phyloP scores from a whole-genome alignment of 768 basidiomycete species.

The Mycena leptocephala region DNA sequence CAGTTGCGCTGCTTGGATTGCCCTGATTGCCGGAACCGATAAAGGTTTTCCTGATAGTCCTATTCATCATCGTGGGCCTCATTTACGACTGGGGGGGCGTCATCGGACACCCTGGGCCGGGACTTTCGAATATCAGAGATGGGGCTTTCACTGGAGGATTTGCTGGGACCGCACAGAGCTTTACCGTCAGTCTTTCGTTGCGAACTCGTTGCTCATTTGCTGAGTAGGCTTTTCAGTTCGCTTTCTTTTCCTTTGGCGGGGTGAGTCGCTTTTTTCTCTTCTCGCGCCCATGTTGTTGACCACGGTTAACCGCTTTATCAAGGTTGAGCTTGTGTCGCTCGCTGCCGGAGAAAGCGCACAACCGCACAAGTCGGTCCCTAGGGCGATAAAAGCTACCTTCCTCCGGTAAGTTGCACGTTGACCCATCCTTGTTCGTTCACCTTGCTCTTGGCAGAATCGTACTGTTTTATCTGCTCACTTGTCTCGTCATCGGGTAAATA shows the following conservation, averaged over 20 bases:
- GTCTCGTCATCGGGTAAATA: constrained; percentile 70
- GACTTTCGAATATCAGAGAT: constrained; percentile 44
- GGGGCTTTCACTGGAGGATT: constrained; percentile 6
- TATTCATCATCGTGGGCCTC: constrained; percentile 77
- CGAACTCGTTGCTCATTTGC: too few species aligned
- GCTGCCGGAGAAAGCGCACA: constrained; percentile 80
- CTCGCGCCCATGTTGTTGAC: too few species aligned
- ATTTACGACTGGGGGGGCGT: constrained; percentile 76
- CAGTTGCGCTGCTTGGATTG: too few species aligned
- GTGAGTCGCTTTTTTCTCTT: constrained; percentile 33
- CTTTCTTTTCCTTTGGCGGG: constrained; percentile 80
- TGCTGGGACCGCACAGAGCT: constrained; percentile 36
- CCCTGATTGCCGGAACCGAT: background rate
- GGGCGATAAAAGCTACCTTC: constrained; percentile 80
- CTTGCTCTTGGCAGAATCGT: constrained; percentile 56
- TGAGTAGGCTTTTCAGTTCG: constrained; percentile 74
- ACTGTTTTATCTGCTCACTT: constrained; percentile 77
- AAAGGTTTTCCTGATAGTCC: constrained; percentile 63
- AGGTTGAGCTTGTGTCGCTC: constrained; percentile 76
- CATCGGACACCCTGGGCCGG: constrained; percentile 72
- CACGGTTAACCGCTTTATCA: background rate
- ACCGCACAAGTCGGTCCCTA: constrained; percentile 75
- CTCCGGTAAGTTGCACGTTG: constrained; percentile 48
- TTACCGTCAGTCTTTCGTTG: constrained; percentile 36
- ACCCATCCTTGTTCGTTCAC: background rate